These are phyloP conservation scores for Fusarium sp. DNA, from an alignment of 2,329 filamentous ascomycete genomes.

Conservation along the genomic window DNA sequence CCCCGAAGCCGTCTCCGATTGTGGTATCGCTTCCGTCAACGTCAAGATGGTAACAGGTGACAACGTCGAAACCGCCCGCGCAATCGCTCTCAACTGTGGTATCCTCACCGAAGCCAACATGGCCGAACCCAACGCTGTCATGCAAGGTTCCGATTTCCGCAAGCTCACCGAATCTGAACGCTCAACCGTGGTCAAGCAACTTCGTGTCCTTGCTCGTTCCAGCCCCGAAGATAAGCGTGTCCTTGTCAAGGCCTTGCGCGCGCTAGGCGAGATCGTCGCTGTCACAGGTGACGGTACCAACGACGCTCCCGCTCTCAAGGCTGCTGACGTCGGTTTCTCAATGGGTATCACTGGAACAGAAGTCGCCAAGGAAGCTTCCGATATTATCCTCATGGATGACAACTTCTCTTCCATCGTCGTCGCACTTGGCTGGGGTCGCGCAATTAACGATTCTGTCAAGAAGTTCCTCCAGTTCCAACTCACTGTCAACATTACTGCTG, in stretches of 20 bases:
- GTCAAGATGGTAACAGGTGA: slow-evolving; percentile 72
- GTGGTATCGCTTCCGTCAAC: slow-evolving; percentile 72
- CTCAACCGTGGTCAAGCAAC: slow-evolving; percentile 67
- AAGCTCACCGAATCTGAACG: slow-evolving; percentile 62
- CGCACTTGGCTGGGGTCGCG: slow-evolving; percentile 74
- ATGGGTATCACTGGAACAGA: slow-evolving; percentile 76
- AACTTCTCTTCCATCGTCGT: slow-evolving; percentile 75
- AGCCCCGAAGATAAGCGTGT: slow-evolving; percentile 77
- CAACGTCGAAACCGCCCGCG: slow-evolving; percentile 58
- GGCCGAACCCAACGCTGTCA: slow-evolving; percentile 55
- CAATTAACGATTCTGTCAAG: slow-evolving; percentile 74
- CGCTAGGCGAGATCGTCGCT: slow-evolving; percentile 73
- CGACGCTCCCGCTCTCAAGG: slow-evolving; percentile 73
- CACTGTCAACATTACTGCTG: slow-evolving; percentile 77
- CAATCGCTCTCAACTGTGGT: slow-evolving; percentile 58
- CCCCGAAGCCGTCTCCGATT: slow-evolving; percentile 69
- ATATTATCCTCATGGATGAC: slow-evolving; percentile 74
- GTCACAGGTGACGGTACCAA: slow-evolving; percentile 76
- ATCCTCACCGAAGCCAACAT: slow-evolving; percentile 71
- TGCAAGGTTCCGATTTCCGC: slow-evolving; percentile 67
- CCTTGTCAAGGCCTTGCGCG: slow-evolving; percentile 72
- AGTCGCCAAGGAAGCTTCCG: slow-evolving; percentile 73
- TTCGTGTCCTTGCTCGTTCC: slow-evolving; percentile 76
- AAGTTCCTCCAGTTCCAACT: slow-evolving; percentile 78
- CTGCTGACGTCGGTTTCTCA: slow-evolving; percentile 74